A percentile compares a stretch with the other conserved stretches of the same genome.
Evolutionary conservation across 2,329 filamentous ascomycete genomes (phyloP).

Genomic region (Botrytis galanthina): DNA sequence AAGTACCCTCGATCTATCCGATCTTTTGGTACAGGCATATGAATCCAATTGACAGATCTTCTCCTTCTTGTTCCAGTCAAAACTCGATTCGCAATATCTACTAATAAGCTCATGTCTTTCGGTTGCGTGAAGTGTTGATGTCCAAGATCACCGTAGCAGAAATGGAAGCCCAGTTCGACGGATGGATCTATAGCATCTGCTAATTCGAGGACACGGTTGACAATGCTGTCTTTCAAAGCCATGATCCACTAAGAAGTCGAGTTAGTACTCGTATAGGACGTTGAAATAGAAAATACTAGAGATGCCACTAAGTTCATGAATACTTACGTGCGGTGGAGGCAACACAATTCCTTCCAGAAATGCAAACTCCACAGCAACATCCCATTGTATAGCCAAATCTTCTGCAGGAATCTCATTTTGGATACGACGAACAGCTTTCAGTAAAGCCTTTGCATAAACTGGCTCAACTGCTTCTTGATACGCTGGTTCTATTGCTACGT

Average conservation of each 20-base stretch:
- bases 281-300: background rate
- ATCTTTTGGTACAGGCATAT: constrained; percentile 46
- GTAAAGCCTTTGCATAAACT: constrained; percentile 35
- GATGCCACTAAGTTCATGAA: background rate
- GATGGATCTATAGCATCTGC: constrained; percentile 38
- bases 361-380: constrained; percentile 33
- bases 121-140: constrained; percentile 48
- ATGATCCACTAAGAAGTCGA: constrained; percentile 13
- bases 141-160: constrained; percentile 48
- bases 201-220: constrained; percentile 39
- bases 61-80: constrained; percentile 34
- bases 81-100: constrained; percentile 40
- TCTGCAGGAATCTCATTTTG: constrained; percentile 34
- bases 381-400: constrained; percentile 40
- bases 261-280: background rate
- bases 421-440: constrained; percentile 32
- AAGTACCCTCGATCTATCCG: constrained; percentile 42
- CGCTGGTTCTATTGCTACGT: constrained; percentile 24
- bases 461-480: constrained; percentile 35
- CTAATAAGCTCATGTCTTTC: constrained; percentile 33
- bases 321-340: constrained; percentile 15
- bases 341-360: constrained; percentile 30
- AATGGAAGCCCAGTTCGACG: constrained; percentile 46
- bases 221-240: constrained; percentile 38
- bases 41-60: constrained; percentile 43